Percentiles rank a stretch among this genome's conserved stretches.
Conservation (phyloP, 345 rosid species). For the Populus tremula region DNA sequence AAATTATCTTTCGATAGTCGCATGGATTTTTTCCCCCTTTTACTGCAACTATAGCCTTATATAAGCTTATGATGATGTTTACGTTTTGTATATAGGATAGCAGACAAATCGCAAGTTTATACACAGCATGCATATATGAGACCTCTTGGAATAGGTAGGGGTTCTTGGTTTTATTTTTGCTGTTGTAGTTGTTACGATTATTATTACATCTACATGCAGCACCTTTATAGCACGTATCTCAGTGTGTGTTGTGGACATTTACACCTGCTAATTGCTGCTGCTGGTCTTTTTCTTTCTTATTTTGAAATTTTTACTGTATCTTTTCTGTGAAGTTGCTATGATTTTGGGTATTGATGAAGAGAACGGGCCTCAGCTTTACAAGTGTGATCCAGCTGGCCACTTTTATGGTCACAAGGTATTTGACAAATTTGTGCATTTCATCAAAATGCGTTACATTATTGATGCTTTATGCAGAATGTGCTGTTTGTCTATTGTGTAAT, state of each 20-base stretch:
- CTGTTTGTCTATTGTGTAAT: not conserved
- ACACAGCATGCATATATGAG: constrained; percentile 99
- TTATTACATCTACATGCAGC: not conserved
- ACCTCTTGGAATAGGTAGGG: constrained; percentile 95
- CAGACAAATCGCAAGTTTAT: constrained; percentile 94
- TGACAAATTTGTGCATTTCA: not conserved
- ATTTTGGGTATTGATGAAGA: constrained; percentile 96
- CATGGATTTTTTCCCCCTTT: not conserved
- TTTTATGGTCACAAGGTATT: constrained; percentile 96
- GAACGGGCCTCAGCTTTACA: constrained; percentile 83
- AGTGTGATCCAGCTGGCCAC: constrained; percentile 99
- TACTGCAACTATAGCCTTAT: not conserved
- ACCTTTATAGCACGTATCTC: not conserved
- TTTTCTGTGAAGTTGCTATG: constrained; percentile 72
- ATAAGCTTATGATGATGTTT: not conserved
- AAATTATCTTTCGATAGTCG: not conserved
- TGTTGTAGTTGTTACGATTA: not conserved
- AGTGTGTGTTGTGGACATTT: not conserved
- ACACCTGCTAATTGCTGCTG: not conserved
- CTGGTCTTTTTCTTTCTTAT: not conserved
- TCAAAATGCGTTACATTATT: not conserved
- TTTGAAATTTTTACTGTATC: constrained; percentile 7
- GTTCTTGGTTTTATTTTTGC: not conserved
- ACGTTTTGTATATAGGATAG: constrained; percentile 55
- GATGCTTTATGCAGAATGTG: not conserved